phyloP scores from a whole-genome alignment of 2,329 filamentous ascomycete species.

The Hypoxylon sp. region DNA sequence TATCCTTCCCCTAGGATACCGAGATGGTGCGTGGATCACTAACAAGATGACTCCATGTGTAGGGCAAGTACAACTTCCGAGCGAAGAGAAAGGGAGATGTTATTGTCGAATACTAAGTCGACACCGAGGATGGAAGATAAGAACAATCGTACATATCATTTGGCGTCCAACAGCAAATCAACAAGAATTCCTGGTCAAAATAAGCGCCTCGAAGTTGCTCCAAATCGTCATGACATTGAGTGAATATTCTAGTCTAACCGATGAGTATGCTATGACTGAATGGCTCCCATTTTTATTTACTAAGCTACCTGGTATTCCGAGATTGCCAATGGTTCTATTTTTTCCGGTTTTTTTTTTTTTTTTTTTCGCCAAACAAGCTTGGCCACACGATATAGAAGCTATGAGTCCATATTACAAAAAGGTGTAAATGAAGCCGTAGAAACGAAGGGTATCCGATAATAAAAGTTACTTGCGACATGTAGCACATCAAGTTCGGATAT shows the following conservation, averaged over 20 bases:
- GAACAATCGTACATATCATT: conserved; percentile 57
- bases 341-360: neutral
- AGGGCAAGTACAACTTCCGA: conserved; percentile 89
- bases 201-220: neutral
- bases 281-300: too few relatives aligned
- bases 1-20: neutral
- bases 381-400: neutral
- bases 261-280: neutral
- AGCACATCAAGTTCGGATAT: neutral
- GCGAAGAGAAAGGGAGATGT: conserved; percentile 90
- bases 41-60: conserved; percentile 29
- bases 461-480: neutral
- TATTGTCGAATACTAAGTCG: conserved; percentile 77
- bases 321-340: neutral
- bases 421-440: neutral
- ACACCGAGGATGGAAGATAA: conserved; percentile 19
- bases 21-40: conserved; percentile 16
- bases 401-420: neutral
- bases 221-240: neutral
- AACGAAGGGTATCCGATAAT: neutral
- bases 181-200: conserved; percentile 32
- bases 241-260: neutral
- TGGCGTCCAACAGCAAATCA: conserved; percentile 48
- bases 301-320: neutral
- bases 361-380: neutral